phyloP scores from a whole-genome alignment of 164 flowering plant species.

The Euptelea pleiosperma region DNA sequence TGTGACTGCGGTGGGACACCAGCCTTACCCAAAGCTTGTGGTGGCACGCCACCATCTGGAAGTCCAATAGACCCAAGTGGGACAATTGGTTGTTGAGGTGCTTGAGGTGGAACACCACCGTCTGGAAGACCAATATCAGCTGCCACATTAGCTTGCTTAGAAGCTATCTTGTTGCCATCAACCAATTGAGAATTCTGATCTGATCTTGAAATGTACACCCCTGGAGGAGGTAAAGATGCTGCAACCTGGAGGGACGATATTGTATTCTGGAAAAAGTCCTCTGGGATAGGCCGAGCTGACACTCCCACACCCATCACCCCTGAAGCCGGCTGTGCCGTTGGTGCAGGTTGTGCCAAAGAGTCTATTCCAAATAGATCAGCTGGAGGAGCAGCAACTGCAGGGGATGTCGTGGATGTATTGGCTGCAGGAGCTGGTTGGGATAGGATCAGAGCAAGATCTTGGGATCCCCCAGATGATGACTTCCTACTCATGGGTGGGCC shows the following conservation, averaged over 20 bases:
- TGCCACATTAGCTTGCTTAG: slow-evolving; percentile 39
- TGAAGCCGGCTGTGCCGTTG: slow-evolving; percentile 37
- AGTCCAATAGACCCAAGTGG: slow-evolving; percentile 59
- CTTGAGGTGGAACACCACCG: slow-evolving; percentile 78
- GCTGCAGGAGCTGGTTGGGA: slow-evolving; percentile 42
- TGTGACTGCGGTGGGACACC: slow-evolving; percentile 32
- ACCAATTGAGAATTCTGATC: slow-evolving; percentile 48
- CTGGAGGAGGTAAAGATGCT: slow-evolving; percentile 74
- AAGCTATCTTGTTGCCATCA: slow-evolving; percentile 27
- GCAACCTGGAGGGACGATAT: slow-evolving; percentile 90
- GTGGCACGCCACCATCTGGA: slow-evolving; percentile 95
- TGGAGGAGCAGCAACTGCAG: slow-evolving; percentile 37
- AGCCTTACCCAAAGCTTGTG: slow-evolving; percentile 49
- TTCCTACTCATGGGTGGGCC: slow-evolving; percentile 66
- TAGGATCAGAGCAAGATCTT: slow-evolving; percentile 52
- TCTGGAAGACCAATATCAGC: slow-evolving; percentile 60
- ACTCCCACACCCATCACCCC: slow-evolving; percentile 46
- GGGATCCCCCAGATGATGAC: slow-evolving; percentile 59
- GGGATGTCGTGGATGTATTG: slow-evolving; percentile 24
- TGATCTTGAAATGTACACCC: slow-evolving; percentile 47
- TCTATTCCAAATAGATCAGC: slow-evolving; percentile 66
- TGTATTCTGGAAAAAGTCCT: slow-evolving; percentile 96
- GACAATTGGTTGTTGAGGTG: slow-evolving; percentile 41
- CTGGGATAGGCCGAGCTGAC: slow-evolving; percentile 83
- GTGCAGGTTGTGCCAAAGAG: slow-evolving; percentile 41